Evolutionary conservation across 1,284 basidiomycete genomes (phyloP).

Genomic region (Papiliotrema fonsecae): DNA sequence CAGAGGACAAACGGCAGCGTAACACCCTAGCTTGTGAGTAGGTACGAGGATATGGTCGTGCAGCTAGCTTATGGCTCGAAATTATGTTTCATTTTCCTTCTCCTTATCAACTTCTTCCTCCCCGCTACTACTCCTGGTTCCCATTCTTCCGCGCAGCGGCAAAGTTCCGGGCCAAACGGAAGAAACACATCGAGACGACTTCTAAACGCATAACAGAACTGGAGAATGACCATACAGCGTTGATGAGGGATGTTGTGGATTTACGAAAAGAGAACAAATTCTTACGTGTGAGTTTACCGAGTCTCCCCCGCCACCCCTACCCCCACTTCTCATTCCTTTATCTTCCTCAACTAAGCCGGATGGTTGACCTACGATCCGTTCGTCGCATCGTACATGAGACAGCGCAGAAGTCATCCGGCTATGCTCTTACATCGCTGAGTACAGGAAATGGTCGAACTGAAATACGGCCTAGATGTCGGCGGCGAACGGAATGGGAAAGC

Average conservation of each 20-base stretch:
- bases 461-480: constrained; percentile 16
- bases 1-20: constrained; percentile 29
- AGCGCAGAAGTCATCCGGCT: background rate
- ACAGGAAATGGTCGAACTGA: constrained; percentile 31
- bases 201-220: constrained; percentile 24
- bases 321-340: background rate
- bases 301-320: background rate
- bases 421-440: background rate
- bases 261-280: constrained; percentile 32
- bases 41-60: background rate
- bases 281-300: constrained; percentile 12
- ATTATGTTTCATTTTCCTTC: no score
- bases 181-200: constrained; percentile 20
- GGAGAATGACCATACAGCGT: constrained; percentile 20
- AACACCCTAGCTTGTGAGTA: constrained; percentile 34
- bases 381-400: background rate
- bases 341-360: background rate
- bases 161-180: constrained; percentile 33
- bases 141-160: constrained; percentile 26
- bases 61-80: no score
- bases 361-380: background rate
- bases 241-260: constrained; percentile 24
- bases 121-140: no score
- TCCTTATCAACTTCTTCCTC: no score
- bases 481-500: background rate